Conservation (phyloP, 2,329 filamentous ascomycete species). For the Xylariaceae sp. region DNA sequence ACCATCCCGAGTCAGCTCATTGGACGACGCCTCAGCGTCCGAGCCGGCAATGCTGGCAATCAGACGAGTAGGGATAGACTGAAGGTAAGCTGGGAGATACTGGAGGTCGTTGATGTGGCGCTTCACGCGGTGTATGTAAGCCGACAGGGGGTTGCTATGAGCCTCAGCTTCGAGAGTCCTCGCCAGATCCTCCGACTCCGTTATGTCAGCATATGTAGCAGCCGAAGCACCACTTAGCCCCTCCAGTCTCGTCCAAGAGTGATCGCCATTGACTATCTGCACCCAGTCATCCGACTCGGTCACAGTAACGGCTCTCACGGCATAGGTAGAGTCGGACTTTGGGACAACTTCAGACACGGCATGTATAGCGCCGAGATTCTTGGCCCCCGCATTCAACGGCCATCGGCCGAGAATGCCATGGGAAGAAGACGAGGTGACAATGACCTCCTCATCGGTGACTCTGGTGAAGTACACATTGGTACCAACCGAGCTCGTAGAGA, state of each 20-base stretch:
- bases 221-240: constrained; percentile 74
- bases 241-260: constrained; percentile 77
- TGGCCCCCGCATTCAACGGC: constrained; percentile 46
- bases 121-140: constrained; percentile 82
- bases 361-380: constrained; percentile 50
- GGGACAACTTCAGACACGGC: constrained; percentile 78
- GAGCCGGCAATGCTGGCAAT: constrained; percentile 59
- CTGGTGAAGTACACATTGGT: constrained; percentile 87
- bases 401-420: constrained; percentile 72
- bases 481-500: constrained; percentile 71
- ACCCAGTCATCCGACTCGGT: constrained; percentile 70
- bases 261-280: constrained; percentile 74
- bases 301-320: constrained; percentile 70
- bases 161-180: constrained; percentile 81
- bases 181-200: constrained; percentile 66
- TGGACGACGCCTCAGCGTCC: constrained; percentile 38
- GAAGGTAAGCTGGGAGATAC: constrained; percentile 68
- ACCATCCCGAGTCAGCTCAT: constrained; percentile 57
- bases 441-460: constrained; percentile 67
- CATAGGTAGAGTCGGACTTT: constrained; percentile 61
- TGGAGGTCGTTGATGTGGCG: constrained; percentile 76
- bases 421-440: constrained; percentile 69
- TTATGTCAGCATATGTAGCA: constrained; percentile 74
- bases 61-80: constrained; percentile 62
- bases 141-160: constrained; percentile 69